Percentiles rank a stretch among this genome's conserved stretches.
Evolutionary conservation across 2,329 filamentous ascomycete genomes (phyloP).

Genomic region (Diplocarpon mali): DNA sequence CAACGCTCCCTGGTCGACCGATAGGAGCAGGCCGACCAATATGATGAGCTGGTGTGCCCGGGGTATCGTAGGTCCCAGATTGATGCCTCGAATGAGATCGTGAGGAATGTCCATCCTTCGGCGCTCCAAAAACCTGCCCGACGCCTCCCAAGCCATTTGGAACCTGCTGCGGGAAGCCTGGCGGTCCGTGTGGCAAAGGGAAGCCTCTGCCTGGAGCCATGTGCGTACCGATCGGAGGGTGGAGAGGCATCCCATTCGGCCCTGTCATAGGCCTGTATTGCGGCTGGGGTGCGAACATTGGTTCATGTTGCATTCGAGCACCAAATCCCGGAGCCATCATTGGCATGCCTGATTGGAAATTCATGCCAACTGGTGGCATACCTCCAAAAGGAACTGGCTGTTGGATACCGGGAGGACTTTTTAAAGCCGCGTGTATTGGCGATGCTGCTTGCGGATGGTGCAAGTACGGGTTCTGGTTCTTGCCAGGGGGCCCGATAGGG

Average conservation of each 20-base stretch:
- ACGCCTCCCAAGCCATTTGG: conserved; percentile 32
- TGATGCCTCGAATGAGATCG: conserved; percentile 63
- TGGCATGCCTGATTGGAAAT: conserved; percentile 35
- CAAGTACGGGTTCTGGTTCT: conserved; percentile 40
- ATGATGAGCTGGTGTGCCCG: conserved; percentile 48
- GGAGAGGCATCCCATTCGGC: conserved; percentile 39
- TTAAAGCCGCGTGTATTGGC: conserved; percentile 45
- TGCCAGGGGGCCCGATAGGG: conserved; percentile 51
- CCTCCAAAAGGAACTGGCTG: conserved; percentile 33
- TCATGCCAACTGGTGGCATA: conserved; percentile 46
- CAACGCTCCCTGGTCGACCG: conserved; percentile 69
- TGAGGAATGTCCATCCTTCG: conserved; percentile 32
- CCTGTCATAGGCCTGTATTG: conserved; percentile 43
- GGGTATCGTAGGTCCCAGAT: conserved; percentile 48
- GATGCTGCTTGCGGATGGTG: conserved; percentile 54
- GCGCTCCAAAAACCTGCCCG: conserved; percentile 30
- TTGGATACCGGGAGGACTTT: conserved; percentile 44
- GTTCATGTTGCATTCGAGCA: conserved; percentile 33
- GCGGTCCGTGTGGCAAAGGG: conserved; percentile 34
- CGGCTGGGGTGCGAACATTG: conserved; percentile 43
- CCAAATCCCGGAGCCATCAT: conserved; percentile 34
- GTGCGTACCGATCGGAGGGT: conserved; percentile 50
- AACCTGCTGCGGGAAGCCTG: conserved; percentile 40
- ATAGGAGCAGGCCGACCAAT: conserved; percentile 80
- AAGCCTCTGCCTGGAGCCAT: conserved; percentile 39